Evolutionary conservation across 192 early-diverging fungal genomes (phyloP), one percentile per base, ranked within the genome.

Genomic region (Ambispora gerdemannii): DNA sequence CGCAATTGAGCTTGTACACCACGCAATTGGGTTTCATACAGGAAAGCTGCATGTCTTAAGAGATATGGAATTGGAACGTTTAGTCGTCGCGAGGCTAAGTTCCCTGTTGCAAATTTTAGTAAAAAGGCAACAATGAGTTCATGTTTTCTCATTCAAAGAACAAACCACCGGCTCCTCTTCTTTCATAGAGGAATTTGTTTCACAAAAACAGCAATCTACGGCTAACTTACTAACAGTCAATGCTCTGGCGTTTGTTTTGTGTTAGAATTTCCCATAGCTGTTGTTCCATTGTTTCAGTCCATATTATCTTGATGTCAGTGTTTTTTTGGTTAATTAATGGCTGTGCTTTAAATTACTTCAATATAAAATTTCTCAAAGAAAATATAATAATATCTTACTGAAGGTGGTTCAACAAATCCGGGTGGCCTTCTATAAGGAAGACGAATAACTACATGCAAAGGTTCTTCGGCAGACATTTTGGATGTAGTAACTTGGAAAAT

Each of bases 231-330:
- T 77, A 75, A 86, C 84, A 87, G 58, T 87, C 85, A 8, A 81
- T 74, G 22, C 76, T 73, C 15, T 65, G 67, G 25, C 73, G 76
- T 35, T 84, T 81, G 52, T 82, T 87, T 60, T 82, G 78, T 3
- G 80, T 76, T 35, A 84, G 78, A 50, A 80, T 75, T 50, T 82
- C 75, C 85, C 85, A 87, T 27, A 87, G 36, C 8, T 75, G 75
- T 56, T 82, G 79, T 47, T 87, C 85, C 85, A 84, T 84, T 50
- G 77, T 77, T 51, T 87, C 83, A 28, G 85, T 84, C 85, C 85
- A 87, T 47, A 83, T 65, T 32, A 84, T 72, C 85, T 67, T 52
- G 2, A 31, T 19, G 19, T 50, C n/a, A n/a, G n/a, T n/a, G n/a
- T n/a, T n/a, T n/a, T n/a, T n/a, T n/a, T n/a, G n/a, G n/a, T n/a